These are phyloP conservation scores for Microbotryomycetes sp. DNA, from an alignment of 1,284 basidiomycete genomes.

Conservation along the genomic window DNA sequence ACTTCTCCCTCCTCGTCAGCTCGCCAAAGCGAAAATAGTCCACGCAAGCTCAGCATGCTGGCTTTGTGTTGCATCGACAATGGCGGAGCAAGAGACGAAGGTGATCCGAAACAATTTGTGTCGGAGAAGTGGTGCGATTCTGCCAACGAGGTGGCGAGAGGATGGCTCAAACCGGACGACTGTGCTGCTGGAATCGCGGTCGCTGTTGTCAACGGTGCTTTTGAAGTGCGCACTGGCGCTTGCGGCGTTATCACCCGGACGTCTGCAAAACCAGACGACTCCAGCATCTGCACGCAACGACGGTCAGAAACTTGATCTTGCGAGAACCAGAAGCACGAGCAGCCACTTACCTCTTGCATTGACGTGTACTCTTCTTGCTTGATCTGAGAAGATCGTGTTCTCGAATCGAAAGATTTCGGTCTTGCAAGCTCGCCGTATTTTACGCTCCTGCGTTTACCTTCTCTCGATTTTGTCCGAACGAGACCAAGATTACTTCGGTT, in stretches of 20 bases:
- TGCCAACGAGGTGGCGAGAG: neutral
- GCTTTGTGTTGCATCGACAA: neutral
- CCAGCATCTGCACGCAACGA: neutral
- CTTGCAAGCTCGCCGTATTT: neutral
- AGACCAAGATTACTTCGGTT: neutral
- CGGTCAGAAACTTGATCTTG: too few relatives aligned
- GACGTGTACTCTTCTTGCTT: neutral
- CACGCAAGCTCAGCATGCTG: neutral
- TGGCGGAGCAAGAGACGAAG: neutral
- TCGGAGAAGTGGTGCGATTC: neutral
- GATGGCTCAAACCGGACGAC: neutral
- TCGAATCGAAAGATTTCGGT: neutral
- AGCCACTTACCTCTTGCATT: neutral
- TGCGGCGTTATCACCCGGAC: neutral
- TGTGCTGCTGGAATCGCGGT: neutral
- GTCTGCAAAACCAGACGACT: neutral
- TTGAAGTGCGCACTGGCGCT: neutral
- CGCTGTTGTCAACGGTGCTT: neutral
- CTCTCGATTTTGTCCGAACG: neutral
- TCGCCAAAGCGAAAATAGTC: neutral
- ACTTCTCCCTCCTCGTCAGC: neutral
- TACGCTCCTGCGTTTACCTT: neutral
- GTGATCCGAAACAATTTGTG: neutral
- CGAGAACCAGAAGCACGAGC: too few relatives aligned
- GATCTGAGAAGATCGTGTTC: neutral